These are phyloP conservation scores for Phytophthora niederhauseri DNA, from an alignment of 352 stramenopile genomes.

Conservation along the genomic window DNA sequence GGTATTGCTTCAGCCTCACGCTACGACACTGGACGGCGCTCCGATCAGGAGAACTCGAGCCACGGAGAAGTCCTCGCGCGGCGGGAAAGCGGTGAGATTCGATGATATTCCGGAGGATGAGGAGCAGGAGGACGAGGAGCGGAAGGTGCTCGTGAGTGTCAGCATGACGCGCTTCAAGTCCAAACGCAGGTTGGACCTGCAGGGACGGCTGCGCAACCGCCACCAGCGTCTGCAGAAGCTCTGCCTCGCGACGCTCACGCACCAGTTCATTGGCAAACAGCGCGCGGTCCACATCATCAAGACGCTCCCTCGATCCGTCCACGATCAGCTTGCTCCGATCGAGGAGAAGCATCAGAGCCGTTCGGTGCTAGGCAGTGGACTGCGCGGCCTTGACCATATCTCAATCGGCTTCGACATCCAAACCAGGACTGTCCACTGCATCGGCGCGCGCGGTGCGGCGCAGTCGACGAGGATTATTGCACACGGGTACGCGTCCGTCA, in stretches of 20 bases:
- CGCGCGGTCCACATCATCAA: constrained; percentile 66
- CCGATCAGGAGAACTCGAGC: constrained; percentile 19
- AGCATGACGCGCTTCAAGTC: constrained; percentile 49
- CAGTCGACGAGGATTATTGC: constrained; percentile 56
- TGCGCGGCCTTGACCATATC: constrained; percentile 56
- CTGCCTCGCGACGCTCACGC: constrained; percentile 46
- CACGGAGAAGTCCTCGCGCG: constrained; percentile 15
- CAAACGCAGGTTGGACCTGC: constrained; percentile 36
- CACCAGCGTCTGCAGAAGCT: constrained; percentile 41
- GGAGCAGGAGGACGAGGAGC: constrained; percentile 18
- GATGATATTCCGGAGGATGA: constrained; percentile 29
- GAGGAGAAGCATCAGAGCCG: constrained; percentile 47
- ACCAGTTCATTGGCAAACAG: constrained; percentile 44
- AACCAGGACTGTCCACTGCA: constrained; percentile 35
- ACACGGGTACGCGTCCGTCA: constrained; percentile 64
- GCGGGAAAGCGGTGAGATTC: constrained; percentile 26
- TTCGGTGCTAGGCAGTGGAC: constrained; percentile 46
- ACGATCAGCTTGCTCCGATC: constrained; percentile 54
- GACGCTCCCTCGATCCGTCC: constrained; percentile 53
- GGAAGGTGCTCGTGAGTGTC: constrained; percentile 46
- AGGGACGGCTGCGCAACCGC: constrained; percentile 36
- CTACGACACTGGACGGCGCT: constrained; percentile 31
- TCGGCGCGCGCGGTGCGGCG: constrained; percentile 25
- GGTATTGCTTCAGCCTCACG: constrained; percentile 36
- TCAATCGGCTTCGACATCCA: constrained; percentile 66